Conservation (phyloP, 2,329 filamentous ascomycete species). For the Macrophomina phaseolina region DNA sequence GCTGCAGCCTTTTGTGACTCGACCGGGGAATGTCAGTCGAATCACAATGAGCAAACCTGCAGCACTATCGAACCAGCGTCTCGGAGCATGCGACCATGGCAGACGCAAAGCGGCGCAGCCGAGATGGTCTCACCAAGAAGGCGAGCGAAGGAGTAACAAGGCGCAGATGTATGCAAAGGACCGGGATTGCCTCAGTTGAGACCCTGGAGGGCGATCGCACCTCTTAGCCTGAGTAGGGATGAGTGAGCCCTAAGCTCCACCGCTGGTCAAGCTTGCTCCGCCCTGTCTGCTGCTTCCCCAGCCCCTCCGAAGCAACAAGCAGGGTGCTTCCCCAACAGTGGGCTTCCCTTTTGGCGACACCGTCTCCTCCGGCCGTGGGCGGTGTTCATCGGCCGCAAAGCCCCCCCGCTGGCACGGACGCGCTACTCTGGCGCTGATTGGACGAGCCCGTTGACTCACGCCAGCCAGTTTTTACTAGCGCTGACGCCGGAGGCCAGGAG, state of each 20-base stretch:
- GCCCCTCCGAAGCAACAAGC: constrained; percentile 1
- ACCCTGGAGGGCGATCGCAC: constrained; percentile 9
- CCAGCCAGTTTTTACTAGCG: neutral
- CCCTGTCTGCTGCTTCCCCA: neutral
- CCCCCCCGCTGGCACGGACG: neutral
- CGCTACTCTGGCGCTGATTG: neutral
- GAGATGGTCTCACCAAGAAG: neutral
- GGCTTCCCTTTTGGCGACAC: constrained; percentile 14
- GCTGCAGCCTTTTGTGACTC: too few species aligned
- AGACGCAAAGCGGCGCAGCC: neutral
- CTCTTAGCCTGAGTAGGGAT: neutral
- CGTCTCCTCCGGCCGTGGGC: neutral
- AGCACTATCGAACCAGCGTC: neutral
- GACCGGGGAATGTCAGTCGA: neutral
- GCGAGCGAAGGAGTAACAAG: neutral
- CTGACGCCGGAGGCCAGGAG: neutral
- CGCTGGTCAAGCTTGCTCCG: constrained; percentile 1
- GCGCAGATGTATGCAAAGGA: constrained; percentile 2
- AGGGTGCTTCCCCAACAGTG: constrained; percentile 1
- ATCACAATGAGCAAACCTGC: neutral
- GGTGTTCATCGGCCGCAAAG: neutral
- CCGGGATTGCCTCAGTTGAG: neutral
- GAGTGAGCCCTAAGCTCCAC: constrained; percentile 15
- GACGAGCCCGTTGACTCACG: neutral
- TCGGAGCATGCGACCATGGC: neutral